Conservation (phyloP, 163 green algal species). For the Chloromonas sp. region DNA sequence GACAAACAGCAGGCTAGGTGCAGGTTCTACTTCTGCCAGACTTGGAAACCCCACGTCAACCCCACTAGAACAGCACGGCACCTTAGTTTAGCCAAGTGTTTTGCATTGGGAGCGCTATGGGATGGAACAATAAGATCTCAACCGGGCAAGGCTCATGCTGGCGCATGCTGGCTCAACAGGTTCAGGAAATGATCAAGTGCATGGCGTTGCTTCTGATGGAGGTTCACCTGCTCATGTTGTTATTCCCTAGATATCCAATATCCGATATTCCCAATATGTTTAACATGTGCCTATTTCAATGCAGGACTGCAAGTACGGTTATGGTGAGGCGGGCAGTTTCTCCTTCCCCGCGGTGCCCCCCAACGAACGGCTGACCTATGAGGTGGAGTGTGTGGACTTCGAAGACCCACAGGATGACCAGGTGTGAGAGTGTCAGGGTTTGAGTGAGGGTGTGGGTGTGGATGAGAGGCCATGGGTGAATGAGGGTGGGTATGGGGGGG, state of each 20-base stretch:
- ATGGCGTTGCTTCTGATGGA: no score
- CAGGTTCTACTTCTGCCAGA: no score
- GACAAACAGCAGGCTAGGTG: no score
- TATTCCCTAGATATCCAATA: no score
- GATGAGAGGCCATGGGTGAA: no score
- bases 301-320: slow-evolving; percentile 58
- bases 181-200: no score
- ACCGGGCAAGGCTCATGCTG: neutral
- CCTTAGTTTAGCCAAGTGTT: neutral
- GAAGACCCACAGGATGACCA: slow-evolving; percentile 33
- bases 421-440: no score
- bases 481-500: no score
- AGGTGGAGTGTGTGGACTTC: slow-evolving; percentile 68
- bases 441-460: no score
- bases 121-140: neutral
- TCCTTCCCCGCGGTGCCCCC: slow-evolving; percentile 77
- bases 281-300: neutral
- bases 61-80: neutral
- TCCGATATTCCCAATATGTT: neutral
- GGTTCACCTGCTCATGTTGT: no score
- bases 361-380: slow-evolving; percentile 57
- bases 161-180: no score
- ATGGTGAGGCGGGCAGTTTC: slow-evolving; percentile 70
- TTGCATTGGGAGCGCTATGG: neutral
- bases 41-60: neutral